Base-by-base conservation (phyloP, 352 stramenopile species). In the Elongisporangium undulatum region DNA sequence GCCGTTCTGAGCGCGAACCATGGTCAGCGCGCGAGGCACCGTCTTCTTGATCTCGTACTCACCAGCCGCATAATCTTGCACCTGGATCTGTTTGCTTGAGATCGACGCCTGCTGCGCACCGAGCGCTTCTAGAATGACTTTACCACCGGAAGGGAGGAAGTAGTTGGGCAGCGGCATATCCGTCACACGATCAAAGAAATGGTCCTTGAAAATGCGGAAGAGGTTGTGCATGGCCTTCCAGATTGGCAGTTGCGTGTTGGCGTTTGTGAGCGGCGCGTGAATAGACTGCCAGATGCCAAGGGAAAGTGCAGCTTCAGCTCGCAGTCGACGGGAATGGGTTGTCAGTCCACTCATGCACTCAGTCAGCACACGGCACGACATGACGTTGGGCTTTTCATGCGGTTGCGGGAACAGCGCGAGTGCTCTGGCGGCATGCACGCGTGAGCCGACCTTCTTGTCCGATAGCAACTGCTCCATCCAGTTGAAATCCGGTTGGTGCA, bases 41-140 rank as follows among this genome's bases (percentile, higher is more conserved):
- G 82, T 81, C 63, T 94, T 94, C 61, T 94, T 94, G 69, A 94
- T 94, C 60, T 94, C 85, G 49, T 94, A 94, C 59, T 94, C 85
- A 15, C 83, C 85, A 2, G 80, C 84, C 12, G 83, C 83, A 51
- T 94, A 94, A 62, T 94, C 85, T 58, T 94, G 82, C 0, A 94
- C 79, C 39, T 92, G 85, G 58, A 94, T 94, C 41, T 94, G 81
- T 56, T 92, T 92, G 58, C 82, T 92, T 20, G 79, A 88, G 53
- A 92, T 87, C 15, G 82, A 92, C 24, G 81, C 83, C 49, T 94
- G 77, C 58, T 92, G 79, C 4, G 82, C 85, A n/a, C 85, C 82
- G 1, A 92, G 59, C 17, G 80, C 74, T 58, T 94, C 85, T 2
- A 94, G 65, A 19, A 94, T 82, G 12, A 94, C 85, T 51, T 90